Evolutionary conservation across 495 filamentous ascomycete species (phyloP).

Genomic region (Rusavskia elegans): DNA sequence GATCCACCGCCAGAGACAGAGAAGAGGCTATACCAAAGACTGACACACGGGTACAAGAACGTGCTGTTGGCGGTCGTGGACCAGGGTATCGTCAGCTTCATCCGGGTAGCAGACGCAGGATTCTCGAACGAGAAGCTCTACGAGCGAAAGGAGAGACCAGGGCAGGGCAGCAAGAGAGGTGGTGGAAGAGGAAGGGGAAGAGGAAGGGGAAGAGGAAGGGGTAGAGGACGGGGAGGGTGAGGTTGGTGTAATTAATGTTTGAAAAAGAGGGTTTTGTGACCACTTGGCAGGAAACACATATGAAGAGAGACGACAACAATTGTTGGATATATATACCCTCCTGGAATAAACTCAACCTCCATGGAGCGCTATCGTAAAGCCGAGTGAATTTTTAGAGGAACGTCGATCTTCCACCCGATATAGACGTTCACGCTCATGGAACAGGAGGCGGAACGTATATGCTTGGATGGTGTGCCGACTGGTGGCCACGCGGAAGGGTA

Average conservation of each 20-base stretch:
- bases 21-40: slow-evolving; percentile 41
- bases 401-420: slow-evolving; percentile 42
- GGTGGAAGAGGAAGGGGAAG: slow-evolving; percentile 24
- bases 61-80: slow-evolving; percentile 81
- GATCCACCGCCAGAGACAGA: slow-evolving; percentile 37
- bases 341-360: neutral
- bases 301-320: slow-evolving; percentile 3
- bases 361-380: slow-evolving; percentile 5
- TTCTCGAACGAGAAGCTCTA: slow-evolving; percentile 66
- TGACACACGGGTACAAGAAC: slow-evolving; percentile 74
- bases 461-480: slow-evolving; percentile 38
- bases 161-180: slow-evolving; percentile 25
- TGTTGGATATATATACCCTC: neutral
- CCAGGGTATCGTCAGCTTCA: slow-evolving; percentile 73
- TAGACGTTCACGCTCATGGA: slow-evolving; percentile 56
- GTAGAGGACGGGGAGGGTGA: slow-evolving; percentile 10
- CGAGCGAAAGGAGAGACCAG: slow-evolving; percentile 27
- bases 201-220: slow-evolving; percentile 19
- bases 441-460: slow-evolving; percentile 46
- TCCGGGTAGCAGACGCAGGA: slow-evolving; percentile 61
- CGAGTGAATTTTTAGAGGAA: slow-evolving; percentile 21
- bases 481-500: no score
- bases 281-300: neutral
- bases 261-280: slow-evolving; percentile 8
- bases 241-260: slow-evolving; percentile 2